phyloP scores from a whole-genome alignment of 2,329 filamentous ascomycete genomes.

The Penicillium sp. region DNA sequence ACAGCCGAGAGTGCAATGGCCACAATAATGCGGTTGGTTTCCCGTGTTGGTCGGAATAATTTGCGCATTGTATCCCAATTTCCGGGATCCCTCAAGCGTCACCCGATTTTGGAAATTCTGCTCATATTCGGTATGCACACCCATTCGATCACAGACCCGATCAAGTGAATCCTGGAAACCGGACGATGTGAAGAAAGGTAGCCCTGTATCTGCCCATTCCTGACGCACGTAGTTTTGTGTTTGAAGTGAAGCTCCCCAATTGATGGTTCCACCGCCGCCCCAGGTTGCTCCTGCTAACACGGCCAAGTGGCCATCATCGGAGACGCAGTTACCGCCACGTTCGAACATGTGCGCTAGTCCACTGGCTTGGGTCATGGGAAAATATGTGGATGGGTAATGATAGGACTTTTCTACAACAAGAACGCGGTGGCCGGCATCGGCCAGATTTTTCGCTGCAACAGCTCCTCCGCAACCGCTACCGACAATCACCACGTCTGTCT shows the following conservation, averaged over 20 bases:
- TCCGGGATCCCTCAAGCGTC: conserved; percentile 70
- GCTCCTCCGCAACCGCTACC: conserved; percentile 84
- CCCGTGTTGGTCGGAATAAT: conserved; percentile 76
- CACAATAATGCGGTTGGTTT: conserved; percentile 69
- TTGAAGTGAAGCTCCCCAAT: conserved; percentile 69
- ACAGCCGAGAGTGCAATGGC: conserved; percentile 59
- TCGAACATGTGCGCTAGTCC: conserved; percentile 66
- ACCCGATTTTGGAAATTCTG: conserved; percentile 70
- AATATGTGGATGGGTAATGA: conserved; percentile 66
- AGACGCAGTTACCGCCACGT: conserved; percentile 56
- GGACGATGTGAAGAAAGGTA: conserved; percentile 69
- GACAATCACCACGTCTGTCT: conserved; percentile 79
- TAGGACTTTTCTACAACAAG: conserved; percentile 80
- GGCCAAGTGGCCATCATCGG: conserved; percentile 56
- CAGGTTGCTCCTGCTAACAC: conserved; percentile 68
- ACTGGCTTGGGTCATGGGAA: conserved; percentile 67
- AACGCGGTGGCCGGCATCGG: conserved; percentile 70
- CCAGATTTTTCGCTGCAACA: conserved; percentile 74
- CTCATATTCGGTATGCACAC: conserved; percentile 63
- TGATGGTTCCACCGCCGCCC: conserved; percentile 84
- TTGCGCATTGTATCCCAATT: conserved; percentile 67
- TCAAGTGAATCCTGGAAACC: conserved; percentile 78
- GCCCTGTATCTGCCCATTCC: conserved; percentile 70
- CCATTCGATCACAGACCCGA: conserved; percentile 73
- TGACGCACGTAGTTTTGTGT: conserved; percentile 72